Percentiles rank a stretch among this genome's conserved stretches.
These are phyloP conservation scores for Cinchona pubescens DNA, from an alignment of 257 asterid species.

Conservation along the genomic window DNA sequence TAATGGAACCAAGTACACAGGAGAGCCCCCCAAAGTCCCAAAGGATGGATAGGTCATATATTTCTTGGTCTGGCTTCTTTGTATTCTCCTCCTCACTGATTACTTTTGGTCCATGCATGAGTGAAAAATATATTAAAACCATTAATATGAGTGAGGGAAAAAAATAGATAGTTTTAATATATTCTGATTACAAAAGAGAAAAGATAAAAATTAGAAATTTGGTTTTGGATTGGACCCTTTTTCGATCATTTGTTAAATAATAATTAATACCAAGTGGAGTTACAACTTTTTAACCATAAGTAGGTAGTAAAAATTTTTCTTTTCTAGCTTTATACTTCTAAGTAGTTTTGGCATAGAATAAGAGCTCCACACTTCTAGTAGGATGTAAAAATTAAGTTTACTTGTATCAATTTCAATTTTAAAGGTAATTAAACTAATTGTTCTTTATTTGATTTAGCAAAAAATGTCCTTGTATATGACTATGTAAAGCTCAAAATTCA, in stretches of 20 bases:
- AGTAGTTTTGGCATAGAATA: too few relatives aligned
- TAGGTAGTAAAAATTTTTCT: not conserved
- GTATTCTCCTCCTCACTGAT: constrained; percentile 35
- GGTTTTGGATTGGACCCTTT: not conserved
- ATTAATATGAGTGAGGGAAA: not conserved
- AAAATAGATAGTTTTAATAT: not conserved
- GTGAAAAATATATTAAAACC: not conserved
- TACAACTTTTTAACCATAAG: not conserved
- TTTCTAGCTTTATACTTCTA: not conserved
- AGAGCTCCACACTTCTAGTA: not conserved
- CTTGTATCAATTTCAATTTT: not conserved
- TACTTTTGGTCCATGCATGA: constrained; percentile 50
- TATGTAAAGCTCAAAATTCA: not conserved
- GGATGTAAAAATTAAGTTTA: not conserved
- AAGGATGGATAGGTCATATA: constrained; percentile 11
- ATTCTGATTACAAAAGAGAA: not conserved
- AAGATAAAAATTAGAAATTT: not conserved
- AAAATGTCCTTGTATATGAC: too few relatives aligned
- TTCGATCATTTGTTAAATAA: not conserved
- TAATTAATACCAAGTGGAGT: not conserved
- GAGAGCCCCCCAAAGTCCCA: too few relatives aligned
- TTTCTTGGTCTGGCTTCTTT: constrained; percentile 21
- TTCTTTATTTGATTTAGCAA: too few relatives aligned
- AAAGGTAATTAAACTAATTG: too few relatives aligned
- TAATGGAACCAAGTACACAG: constrained; percentile 6